Percentiles rank a stretch among this genome's conserved stretches.
These are phyloP conservation scores for Penicillium sp. DNA, from an alignment of 2,329 filamentous ascomycete genomes.

Conservation along the genomic window DNA sequence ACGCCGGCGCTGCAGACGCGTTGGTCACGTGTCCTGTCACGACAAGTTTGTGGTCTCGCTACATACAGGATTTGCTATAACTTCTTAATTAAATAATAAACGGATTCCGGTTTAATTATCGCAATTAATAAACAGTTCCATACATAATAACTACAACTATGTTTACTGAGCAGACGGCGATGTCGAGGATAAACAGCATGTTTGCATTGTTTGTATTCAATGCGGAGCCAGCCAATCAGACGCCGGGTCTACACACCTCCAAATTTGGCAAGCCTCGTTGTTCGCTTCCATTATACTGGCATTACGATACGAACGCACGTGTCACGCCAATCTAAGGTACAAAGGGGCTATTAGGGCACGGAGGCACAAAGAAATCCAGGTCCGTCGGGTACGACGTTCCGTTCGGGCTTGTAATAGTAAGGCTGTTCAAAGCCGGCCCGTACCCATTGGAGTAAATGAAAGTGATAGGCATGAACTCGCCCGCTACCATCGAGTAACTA, in stretches of 20 bases:
- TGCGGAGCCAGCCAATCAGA: neutral
- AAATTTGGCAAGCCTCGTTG: neutral
- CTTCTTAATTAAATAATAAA: too few relatives aligned
- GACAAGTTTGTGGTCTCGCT: neutral
- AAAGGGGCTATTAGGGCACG: constrained; percentile 7
- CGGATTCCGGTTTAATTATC: too few relatives aligned
- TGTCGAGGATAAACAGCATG: neutral
- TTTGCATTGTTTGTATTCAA: neutral
- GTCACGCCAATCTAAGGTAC: constrained; percentile 6
- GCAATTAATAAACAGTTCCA: neutral
- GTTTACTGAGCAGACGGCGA: neutral
- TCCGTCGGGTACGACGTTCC: constrained; percentile 4
- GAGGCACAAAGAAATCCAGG: constrained; percentile 6
- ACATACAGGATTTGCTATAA: neutral
- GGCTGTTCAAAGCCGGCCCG: constrained; percentile 3
- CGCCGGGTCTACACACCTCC: neutral
- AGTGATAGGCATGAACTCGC: constrained; percentile 7
- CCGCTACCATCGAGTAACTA: neutral
- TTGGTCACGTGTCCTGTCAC: neutral
- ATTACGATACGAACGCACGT: too few relatives aligned
- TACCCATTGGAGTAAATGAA: constrained; percentile 10
- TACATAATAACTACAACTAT: neutral
- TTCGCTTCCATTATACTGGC: too few relatives aligned
- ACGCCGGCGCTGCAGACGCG: neutral
- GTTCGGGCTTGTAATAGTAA: constrained; percentile 5